Evolutionary conservation across 2,329 filamentous ascomycete genomes (phyloP), one percentile per base, ranked within the genome.

Genomic region (Endothia cerciana): DNA sequence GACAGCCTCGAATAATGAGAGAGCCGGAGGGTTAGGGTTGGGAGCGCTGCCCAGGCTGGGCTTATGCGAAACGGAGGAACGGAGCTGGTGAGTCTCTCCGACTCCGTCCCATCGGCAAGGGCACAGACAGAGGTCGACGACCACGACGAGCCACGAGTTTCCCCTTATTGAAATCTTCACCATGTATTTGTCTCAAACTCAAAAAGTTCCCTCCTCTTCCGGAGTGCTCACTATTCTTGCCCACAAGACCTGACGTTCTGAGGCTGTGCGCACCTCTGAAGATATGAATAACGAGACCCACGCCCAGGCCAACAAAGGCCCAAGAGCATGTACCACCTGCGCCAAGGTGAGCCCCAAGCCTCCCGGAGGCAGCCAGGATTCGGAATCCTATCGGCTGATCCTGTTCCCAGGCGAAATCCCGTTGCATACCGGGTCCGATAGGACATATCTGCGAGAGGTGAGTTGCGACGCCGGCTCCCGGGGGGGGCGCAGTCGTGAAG

Each of bases 321-420:
- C 82, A 3, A 80, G 81, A 69, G 82, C 82, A 53, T 85, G 82
- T 70, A 76, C 76, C 1, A 83, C 81, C 1, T 85, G 82, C 70
- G 82, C 82, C 66, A 82, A 80, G 69, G 66, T 63, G 53, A 59
- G 63, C 40, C 47, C 10, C 36, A 17, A 28, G 11, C 19, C 25
- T 22, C 0, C 19, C 15, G 13, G n/a, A 6, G 15, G 22, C 33
- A 19, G 33, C 47, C 47, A 17, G 47, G 7, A 30, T 3, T 51
- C 13, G 13, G 13, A 17, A 15, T 15, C 8, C 6, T 17, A 15
- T 17, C 22, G 47, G 13, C 47, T 51, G 25, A 49, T 2, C 17
- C 22, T 28, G 11, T 51, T 15, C n/a, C 15, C 45, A 68, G 63
- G 82, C 82, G n/a, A 85, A 85, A 71, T 79, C 81, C 38, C 77